Base-by-base conservation (phyloP, 768 basidiomycete species). In the Trametes elegans region DNA sequence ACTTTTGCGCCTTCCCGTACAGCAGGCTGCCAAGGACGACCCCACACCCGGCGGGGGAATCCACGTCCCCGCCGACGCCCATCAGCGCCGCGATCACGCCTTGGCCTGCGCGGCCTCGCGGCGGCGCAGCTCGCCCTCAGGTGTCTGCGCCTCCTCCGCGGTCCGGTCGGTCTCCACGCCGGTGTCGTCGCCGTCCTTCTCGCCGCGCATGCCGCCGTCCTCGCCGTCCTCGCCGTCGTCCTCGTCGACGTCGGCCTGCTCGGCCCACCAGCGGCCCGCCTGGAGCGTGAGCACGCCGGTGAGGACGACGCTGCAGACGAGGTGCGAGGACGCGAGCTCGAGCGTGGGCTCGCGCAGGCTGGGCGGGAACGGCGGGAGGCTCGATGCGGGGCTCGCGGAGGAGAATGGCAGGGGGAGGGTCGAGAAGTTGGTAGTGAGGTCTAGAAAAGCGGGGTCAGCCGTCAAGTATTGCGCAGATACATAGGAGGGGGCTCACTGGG, bases 231-330 rank as follows among this genome's bases (percentile, higher is more conserved):
- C 67, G 18, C 62, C 63, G 13, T 79, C 79, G 21, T 82, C 81
- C 31, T 81, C 81, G 28, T 83, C 83, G 28, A 71, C 72, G 58
- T 90, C 88, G 14, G 84, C 76, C 27, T 80, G 81, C 66, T 93
- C 91, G 3, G 87, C 88, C 90, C 90, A 93, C 74, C 84, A 87
- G 39, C 90, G 81, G 40, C 87, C 88, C 0, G 90, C 89, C 72
- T 93, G 91, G 23, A 93, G 78, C 8, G 84, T 81, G 29, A 93
- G 74, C 24, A 93, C 87, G n/a, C 91, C 91, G 0, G 91, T 93
- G 50, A 93, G 79, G 0, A 89, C 88, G 42, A 93, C 91, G 66
- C 88, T 88, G 74, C 88, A 92, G 54, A 93, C 81, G 65, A 93
- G 86, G 66, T 93, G 83, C 63, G 81, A 85, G 26, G 90, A 89